Percentiles rank a stretch among this genome's conserved stretches.
Evolutionary conservation across 257 asterid genomes (phyloP).

Genomic region (Salvia hispanica): DNA sequence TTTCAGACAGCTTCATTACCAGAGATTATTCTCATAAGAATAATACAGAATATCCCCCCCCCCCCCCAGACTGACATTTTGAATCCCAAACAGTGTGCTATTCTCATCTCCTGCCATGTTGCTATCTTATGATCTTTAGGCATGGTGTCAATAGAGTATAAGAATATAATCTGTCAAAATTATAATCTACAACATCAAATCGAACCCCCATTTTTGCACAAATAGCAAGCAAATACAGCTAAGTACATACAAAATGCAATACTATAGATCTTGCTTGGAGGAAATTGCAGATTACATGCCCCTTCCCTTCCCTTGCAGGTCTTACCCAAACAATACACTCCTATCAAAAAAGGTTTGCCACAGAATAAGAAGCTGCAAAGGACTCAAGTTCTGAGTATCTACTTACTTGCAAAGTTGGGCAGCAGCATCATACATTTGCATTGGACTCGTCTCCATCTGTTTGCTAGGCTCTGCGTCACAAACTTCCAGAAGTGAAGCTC

Average conservation of each 20-base stretch:
- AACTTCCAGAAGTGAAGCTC: conserved; percentile 79
- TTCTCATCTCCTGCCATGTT: too few relatives aligned
- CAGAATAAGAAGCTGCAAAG: conserved; percentile 19
- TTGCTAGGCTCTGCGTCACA: conserved; percentile 53
- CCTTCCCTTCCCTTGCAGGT: conserved; percentile 16
- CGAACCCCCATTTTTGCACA: too few relatives aligned
- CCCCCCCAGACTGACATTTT: background rate
- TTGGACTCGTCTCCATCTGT: conserved; percentile 57
- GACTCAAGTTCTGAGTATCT: conserved; percentile 20
- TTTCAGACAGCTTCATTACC: too few relatives aligned
- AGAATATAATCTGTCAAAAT: too few relatives aligned
- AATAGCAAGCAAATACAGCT: too few relatives aligned
- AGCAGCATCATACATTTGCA: conserved; percentile 63
- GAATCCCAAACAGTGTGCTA: background rate
- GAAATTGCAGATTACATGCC: background rate
- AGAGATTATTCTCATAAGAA: conserved; percentile 11
- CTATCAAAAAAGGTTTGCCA: conserved; percentile 2
- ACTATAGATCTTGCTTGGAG: too few relatives aligned
- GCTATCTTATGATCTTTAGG: too few relatives aligned
- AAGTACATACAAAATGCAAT: too few relatives aligned
- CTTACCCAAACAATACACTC: conserved; percentile 15
- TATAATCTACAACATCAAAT: too few relatives aligned
- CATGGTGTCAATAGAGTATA: too few relatives aligned
- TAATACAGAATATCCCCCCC: background rate
- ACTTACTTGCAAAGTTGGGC: conserved; percentile 90